Conservation (phyloP, 495 filamentous ascomycete species). For the Hypoxylon rickii region DNA sequence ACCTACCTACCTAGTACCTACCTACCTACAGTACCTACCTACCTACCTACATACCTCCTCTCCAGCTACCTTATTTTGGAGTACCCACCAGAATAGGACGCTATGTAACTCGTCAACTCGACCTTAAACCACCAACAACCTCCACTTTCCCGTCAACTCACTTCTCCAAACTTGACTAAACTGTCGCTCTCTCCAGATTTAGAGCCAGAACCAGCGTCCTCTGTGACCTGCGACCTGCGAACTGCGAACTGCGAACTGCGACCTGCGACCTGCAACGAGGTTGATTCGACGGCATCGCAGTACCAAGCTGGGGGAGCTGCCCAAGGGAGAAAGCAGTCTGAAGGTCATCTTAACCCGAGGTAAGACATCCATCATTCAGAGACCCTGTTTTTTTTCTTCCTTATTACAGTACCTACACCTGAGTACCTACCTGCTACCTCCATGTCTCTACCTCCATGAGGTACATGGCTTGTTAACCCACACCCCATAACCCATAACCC, state of each 20-base stretch:
- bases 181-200: conserved; percentile 11
- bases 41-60: not conserved
- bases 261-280: too few relatives aligned
- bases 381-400: conserved; percentile 4
- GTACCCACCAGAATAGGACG: conserved; percentile 10
- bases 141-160: conserved; percentile 33
- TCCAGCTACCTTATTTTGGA: conserved; percentile 11
- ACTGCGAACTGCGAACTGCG: too few relatives aligned
- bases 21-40: not conserved
- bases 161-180: conserved; percentile 22
- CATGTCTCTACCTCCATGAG: too few relatives aligned
- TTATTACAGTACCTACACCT: conserved; percentile 9
- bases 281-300: conserved; percentile 21
- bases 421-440: too few relatives aligned
- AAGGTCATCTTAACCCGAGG: conserved; percentile 35
- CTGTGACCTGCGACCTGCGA: too few relatives aligned
- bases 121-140: conserved; percentile 23
- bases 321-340: conserved; percentile 24
- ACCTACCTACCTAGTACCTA: not conserved
- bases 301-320: conserved; percentile 21
- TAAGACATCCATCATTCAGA: conserved; percentile 33
- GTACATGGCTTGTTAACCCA: too few relatives aligned
- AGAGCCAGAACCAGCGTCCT: conserved; percentile 27
- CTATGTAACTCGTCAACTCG: conserved; percentile 29
- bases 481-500: too few relatives aligned